phyloP scores from a whole-genome alignment of 352 stramenopile species.

The Globisporangium spiculum region DNA sequence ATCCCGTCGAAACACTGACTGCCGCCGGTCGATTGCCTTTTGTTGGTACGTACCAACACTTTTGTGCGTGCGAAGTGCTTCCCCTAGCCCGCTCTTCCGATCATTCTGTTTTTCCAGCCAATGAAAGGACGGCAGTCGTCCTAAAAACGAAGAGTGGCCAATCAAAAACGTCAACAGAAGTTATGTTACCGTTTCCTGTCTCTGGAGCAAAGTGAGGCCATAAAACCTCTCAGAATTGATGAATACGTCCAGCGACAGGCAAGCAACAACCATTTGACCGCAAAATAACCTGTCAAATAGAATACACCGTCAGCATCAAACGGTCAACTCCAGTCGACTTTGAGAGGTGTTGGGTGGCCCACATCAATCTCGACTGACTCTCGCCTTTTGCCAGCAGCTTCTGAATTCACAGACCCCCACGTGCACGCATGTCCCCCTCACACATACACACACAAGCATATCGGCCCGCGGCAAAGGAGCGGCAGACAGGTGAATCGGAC shows the following conservation, averaged over 20 bases:
- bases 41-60: not conserved
- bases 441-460: not conserved
- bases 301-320: not conserved
- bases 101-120: not conserved
- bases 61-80: not conserved
- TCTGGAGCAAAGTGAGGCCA: not conserved
- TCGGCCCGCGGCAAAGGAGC: not conserved
- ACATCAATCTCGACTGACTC: slow-evolving; percentile 8
- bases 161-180: not conserved
- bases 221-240: not conserved
- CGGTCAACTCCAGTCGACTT: not conserved
- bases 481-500: not conserved
- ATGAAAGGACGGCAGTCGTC: not conserved
- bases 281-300: not conserved
- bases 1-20: not conserved
- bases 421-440: not conserved
- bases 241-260: not conserved
- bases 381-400: not conserved
- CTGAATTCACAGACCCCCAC: not conserved
- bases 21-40: not conserved
- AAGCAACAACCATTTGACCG: not conserved
- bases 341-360: not conserved
- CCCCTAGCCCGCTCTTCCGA: not conserved
- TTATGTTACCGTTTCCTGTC: not conserved
- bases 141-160: not conserved